phyloP scores from a whole-genome alignment of 2,329 filamentous ascomycete genomes.

The Neofusicoccum ribis region DNA sequence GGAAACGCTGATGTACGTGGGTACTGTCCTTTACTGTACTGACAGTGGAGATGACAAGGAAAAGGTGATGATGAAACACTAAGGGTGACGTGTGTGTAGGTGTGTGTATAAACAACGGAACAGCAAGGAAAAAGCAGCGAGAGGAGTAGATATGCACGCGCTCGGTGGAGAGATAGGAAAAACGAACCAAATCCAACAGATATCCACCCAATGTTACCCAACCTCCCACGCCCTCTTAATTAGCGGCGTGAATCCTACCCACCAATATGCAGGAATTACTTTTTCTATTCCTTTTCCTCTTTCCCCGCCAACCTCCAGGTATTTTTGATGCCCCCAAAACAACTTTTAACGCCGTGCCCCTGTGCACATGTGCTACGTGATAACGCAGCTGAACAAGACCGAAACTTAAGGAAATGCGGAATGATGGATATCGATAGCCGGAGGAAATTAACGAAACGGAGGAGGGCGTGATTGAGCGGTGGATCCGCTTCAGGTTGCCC shows the following conservation, averaged over 20 bases:
- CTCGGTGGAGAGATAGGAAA: background rate
- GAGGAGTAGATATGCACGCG: background rate
- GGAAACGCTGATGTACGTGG: background rate
- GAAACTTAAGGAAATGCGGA: background rate
- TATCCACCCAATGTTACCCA: background rate
- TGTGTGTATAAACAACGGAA: background rate
- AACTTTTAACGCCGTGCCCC: background rate
- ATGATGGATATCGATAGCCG: background rate
- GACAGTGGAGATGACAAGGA: background rate
- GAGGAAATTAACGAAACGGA: background rate
- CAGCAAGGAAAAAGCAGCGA: background rate
- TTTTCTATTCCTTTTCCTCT: background rate
- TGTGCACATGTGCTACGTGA: too few relatives aligned
- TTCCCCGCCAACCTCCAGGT: background rate
- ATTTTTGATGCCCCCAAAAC: background rate
- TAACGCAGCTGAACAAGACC: too few relatives aligned
- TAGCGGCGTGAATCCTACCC: background rate
- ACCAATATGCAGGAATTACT: background rate
- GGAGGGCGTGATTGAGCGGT: background rate
- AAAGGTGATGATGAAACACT: background rate
- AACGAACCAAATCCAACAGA: background rate
- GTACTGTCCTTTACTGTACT: background rate
- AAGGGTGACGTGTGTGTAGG: background rate
- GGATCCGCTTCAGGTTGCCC: background rate
- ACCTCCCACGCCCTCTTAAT: background rate